Conservation (phyloP, 2,329 filamentous ascomycete species). For the Xylaria hypoxylon region DNA sequence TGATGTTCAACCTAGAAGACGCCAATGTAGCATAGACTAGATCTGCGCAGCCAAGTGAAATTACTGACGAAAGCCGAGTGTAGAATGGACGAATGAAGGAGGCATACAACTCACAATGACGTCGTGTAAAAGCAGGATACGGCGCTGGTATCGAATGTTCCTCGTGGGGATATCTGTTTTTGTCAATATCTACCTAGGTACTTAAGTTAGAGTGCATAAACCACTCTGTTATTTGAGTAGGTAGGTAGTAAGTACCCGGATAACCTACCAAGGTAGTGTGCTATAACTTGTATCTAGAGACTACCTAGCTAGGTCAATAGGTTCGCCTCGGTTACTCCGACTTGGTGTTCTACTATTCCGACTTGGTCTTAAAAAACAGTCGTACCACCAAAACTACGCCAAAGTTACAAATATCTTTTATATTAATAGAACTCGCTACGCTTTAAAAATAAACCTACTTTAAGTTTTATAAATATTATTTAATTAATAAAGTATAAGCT, state of each 20-base stretch:
- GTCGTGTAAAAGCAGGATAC: slow-evolving; percentile 10
- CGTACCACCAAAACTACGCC: too few species aligned
- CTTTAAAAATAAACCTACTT: too few species aligned
- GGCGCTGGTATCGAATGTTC: background rate
- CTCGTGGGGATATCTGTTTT: background rate
- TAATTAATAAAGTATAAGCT: too few species aligned
- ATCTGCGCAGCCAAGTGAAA: background rate
- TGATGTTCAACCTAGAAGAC: slow-evolving; percentile 10
- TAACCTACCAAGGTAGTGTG: background rate
- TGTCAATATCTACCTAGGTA: background rate
- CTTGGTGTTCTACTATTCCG: too few species aligned
- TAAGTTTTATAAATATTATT: too few species aligned
- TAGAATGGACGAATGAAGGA: slow-evolving; percentile 4
- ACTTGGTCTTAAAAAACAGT: too few species aligned
- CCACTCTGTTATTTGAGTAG: background rate
- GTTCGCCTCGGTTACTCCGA: too few species aligned
- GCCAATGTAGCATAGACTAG: slow-evolving; percentile 4
- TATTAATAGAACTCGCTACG: too few species aligned
- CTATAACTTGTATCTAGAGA: background rate
- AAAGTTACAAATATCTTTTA: too few species aligned
- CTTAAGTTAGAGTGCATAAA: background rate
- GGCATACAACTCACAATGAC: slow-evolving; percentile 25
- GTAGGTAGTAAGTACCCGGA: background rate
- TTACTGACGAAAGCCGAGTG: slow-evolving; percentile 36
- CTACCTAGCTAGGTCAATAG: too few species aligned